Evolutionary conservation across 2,329 filamentous ascomycete species (phyloP), one percentile per base, ranked within the genome.

Genomic region (Fusarium xyrophilum): DNA sequence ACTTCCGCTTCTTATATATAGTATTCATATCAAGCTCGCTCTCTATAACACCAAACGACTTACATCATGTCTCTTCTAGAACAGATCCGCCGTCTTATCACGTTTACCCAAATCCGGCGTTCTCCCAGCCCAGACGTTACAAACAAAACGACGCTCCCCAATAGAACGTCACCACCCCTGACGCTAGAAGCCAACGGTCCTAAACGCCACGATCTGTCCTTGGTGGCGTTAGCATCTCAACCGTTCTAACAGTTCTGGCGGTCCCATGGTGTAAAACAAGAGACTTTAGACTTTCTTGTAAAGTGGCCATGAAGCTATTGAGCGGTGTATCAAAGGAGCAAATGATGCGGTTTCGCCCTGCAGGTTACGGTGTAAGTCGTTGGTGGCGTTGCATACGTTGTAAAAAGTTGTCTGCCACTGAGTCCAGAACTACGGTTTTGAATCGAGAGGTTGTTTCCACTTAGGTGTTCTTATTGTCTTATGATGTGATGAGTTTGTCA

Each of bases 61-160:
- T 62, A 55, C 54, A 65, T 35, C 54, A 38, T 43, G 23, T 6
- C 21, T 17, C 15, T 69, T 69, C 66, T 53, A 51, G 62, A 69
- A 69, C 7, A 52, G 43, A 44, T 40, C 33, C 19, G 50, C 33
- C 27, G 51, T 56, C 40, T 19, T 6, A 14, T 56, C 30, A 11
- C 14, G 14, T 64, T 68, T 69, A 7, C 42, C 57, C 62, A 54
- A 62, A 60, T 69, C 66, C 66, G 66, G 66, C 50, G 44, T 50
- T 55, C 39, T 40, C 50, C 56, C 38, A 60, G 33, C 21, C 40
- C 28, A 33, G 53, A 67, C 38, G 62, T 69, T 63, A 38, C 53
- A 56, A 51, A 30, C 12, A 38, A 30, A 69, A 69, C 62, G 62
- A 44, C 30, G n/a, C 17, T 39, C 39, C 44, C 60, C 36, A 52